Evolutionary conservation across 306 rosid species (phyloP).

Genomic region (Carpinus viminea): DNA sequence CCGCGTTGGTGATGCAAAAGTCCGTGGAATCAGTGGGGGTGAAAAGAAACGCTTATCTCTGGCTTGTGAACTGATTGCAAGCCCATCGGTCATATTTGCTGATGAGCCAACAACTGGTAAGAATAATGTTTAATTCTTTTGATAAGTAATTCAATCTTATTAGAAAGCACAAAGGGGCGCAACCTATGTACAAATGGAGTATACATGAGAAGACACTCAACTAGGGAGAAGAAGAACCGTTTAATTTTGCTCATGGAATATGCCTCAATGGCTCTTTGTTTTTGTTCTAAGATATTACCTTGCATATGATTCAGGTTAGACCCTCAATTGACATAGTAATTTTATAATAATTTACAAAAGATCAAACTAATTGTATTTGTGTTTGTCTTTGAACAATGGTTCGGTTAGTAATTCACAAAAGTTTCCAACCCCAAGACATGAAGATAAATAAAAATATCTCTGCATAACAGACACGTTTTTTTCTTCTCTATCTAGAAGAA

Average conservation of each 20-base stretch:
- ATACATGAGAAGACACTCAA: too few relatives aligned
- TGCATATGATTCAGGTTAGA: not conserved
- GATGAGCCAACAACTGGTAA: conserved; percentile 97
- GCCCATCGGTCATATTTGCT: conserved; percentile 90
- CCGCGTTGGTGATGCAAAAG: conserved; percentile 86
- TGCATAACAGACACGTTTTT: not conserved
- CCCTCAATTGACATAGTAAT: not conserved
- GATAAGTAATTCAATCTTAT: too few relatives aligned
- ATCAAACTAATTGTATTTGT: too few relatives aligned
- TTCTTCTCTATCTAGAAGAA: not conserved
- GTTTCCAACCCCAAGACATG: not conserved
- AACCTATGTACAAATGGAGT: too few relatives aligned
- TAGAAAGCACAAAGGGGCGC: too few relatives aligned
- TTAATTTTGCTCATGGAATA: conserved; percentile 16
- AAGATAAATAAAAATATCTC: not conserved
- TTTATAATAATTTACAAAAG: not conserved
- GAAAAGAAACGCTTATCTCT: conserved; percentile 90
- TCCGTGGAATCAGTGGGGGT: conserved; percentile 89
- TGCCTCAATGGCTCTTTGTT: conserved; percentile 7
- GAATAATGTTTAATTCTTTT: conserved; percentile 1
- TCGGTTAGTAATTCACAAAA: not conserved
- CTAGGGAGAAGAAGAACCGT: not conserved
- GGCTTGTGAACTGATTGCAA: conserved; percentile 92
- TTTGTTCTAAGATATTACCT: not conserved
- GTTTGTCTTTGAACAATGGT: not conserved